These are phyloP conservation scores for Cymbopogon flexuosus DNA, from an alignment of 202 grass and related monocot genomes.

Conservation along the genomic window DNA sequence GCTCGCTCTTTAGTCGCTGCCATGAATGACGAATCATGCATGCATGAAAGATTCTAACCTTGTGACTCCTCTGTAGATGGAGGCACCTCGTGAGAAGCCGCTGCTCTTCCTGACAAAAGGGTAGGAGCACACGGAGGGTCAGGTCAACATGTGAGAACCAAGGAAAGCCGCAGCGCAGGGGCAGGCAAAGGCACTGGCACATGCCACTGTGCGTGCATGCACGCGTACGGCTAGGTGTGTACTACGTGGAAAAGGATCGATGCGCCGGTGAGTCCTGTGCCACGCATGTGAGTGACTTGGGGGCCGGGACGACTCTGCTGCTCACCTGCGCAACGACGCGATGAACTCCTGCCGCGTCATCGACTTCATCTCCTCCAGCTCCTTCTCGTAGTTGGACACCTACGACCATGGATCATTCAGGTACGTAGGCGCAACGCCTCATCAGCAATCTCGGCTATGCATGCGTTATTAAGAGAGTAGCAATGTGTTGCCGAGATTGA, in stretches of 20 bases:
- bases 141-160: conserved; percentile 32
- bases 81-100: conserved; percentile 89
- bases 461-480: neutral
- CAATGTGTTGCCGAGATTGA: neutral
- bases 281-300: neutral
- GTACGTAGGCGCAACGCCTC: neutral
- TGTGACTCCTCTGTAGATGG: conserved; percentile 94
- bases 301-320: no score
- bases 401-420: neutral
- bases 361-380: no score
- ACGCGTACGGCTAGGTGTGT: conserved; percentile 18
- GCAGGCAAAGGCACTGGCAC: neutral
- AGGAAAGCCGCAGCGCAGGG: neutral
- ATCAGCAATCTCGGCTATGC: conserved; percentile 20
- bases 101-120: conserved; percentile 73
- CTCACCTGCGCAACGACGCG: no score
- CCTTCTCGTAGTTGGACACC: neutral
- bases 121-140: conserved; percentile 2
- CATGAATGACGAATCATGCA: neutral
- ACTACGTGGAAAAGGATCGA: no score
- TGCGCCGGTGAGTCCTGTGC: no score
- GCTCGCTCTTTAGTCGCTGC: neutral
- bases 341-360: no score
- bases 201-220: conserved; percentile 11
- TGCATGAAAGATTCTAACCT: conserved; percentile 40